Evolutionary conservation across 106 monocot species (phyloP), one percentile per base, ranked within the genome.

Genomic region (Dendrobium catenatum): DNA sequence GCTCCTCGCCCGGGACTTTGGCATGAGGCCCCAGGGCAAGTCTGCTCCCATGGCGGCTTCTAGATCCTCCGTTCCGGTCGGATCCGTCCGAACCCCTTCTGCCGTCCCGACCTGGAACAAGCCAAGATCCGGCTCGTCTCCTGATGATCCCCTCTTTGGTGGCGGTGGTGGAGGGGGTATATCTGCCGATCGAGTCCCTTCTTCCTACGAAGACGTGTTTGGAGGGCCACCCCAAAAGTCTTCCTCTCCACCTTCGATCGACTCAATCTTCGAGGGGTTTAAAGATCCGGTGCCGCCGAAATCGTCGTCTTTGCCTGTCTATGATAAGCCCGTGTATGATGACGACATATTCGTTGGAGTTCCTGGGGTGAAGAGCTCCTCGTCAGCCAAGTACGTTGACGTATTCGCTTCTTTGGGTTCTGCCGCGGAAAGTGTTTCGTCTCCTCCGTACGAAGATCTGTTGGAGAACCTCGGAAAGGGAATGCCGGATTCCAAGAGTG

Each of bases 301-400:
- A 51, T 41, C 79, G 8, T 51, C 75, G 8, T 67, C 83, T 6
- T 15, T 75, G 43, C 87, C 92, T 56, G 87, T 92, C 18, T 92
- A 89, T 48, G 92, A 92, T 29, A 88, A 85, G 82, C 88, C 88
- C 16, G 89, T 89, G 19, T 89, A 92, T 76, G 88, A 85, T n/a
- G 89, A 85, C 43, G 89, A 90, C 44, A 88, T 92, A 40, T 90
- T 92, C 59, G 86, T 83, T 27, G 92, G 92, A 64, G 56, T 89
- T 44, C 89, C 92, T 1, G 92, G 92, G 17, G 37, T 89, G 47
- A 87, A 68, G 82, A 88, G 75, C 80, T 51, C 84, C 18, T 58
- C 82, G 17, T 37, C 82, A 5, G 78, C 42, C 16, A 72, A 80
- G 58, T 85, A 81, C 75, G 83, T 85, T 9, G 91, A 91, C 49